phyloP scores from a whole-genome alignment of 2,329 filamentous ascomycete genomes.

The Tolypocladium amazonense region DNA sequence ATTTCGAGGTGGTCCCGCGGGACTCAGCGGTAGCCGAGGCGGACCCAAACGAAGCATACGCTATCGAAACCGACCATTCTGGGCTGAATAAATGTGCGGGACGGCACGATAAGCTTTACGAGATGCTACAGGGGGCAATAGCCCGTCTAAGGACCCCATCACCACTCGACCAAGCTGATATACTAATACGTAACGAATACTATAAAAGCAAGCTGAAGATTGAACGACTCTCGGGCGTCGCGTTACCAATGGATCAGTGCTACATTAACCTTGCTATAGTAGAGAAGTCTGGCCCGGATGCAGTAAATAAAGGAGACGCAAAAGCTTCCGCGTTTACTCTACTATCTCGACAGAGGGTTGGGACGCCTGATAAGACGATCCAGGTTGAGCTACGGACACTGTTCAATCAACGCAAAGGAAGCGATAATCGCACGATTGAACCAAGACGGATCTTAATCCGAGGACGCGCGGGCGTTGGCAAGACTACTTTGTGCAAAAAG shows the following conservation, averaged over 20 bases:
- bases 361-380: conserved; percentile 8
- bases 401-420: conserved; percentile 14
- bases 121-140: neutral
- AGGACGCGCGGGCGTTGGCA: conserved; percentile 26
- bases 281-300: conserved; percentile 8
- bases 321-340: conserved; percentile 14
- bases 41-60: neutral
- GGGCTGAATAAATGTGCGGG: conserved; percentile 9
- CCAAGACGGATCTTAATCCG: conserved; percentile 23
- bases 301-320: no score
- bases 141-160: no score
- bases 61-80: conserved; percentile 9
- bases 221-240: conserved; percentile 22
- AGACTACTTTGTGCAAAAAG: conserved; percentile 31
- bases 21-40: conserved; percentile 1
- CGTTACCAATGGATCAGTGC: conserved; percentile 21
- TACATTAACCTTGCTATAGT: conserved; percentile 29
- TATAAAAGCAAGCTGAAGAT: conserved; percentile 18
- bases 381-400: conserved; percentile 14
- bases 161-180: conserved; percentile 1
- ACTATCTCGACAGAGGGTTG: conserved; percentile 14
- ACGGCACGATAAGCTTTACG: conserved; percentile 2
- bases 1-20: conserved; percentile 2
- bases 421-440: conserved; percentile 2
- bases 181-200: conserved; percentile 10